These are phyloP conservation scores for Tothia fuscella DNA, from an alignment of 2,329 filamentous ascomycete genomes.

Conservation along the genomic window DNA sequence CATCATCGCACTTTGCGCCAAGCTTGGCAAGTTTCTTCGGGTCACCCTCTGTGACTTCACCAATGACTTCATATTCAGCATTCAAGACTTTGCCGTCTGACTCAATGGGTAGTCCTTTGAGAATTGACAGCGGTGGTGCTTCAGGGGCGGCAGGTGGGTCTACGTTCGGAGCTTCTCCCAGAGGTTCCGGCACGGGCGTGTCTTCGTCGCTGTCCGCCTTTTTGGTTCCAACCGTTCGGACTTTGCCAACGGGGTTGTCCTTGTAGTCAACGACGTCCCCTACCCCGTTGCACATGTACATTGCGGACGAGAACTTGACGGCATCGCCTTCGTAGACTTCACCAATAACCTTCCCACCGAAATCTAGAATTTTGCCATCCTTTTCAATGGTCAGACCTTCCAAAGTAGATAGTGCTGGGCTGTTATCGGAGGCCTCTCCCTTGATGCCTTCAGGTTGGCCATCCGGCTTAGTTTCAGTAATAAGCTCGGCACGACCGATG, in stretches of 20 bases:
- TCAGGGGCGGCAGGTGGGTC: background rate
- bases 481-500: conserved; percentile 18
- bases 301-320: conserved; percentile 34
- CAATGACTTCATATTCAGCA: conserved; percentile 41
- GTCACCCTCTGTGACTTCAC: conserved; percentile 44
- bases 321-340: conserved; percentile 37
- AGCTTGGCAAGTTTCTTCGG: conserved; percentile 43
- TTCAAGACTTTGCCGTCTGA: conserved; percentile 43
- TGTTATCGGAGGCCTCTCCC: conserved; percentile 30
- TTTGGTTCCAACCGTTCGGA: conserved; percentile 57
- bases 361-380: conserved; percentile 41
- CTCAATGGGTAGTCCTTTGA: conserved; percentile 44
- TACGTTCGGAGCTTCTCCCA: conserved; percentile 24
- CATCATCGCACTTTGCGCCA: conserved; percentile 53
- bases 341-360: conserved; percentile 38
- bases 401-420: conserved; percentile 34
- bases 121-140: conserved; percentile 32
- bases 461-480: conserved; percentile 34
- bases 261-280: conserved; percentile 39
- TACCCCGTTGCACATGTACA: conserved; percentile 37
- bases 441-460: conserved; percentile 35
- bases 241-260: conserved; percentile 47
- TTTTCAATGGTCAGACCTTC: conserved; percentile 45
- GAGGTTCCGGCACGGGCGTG: conserved; percentile 27
- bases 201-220: background rate